Conservation (phyloP, 1,139 yeast genomes). For the Tardiomyces blankii region DNA sequence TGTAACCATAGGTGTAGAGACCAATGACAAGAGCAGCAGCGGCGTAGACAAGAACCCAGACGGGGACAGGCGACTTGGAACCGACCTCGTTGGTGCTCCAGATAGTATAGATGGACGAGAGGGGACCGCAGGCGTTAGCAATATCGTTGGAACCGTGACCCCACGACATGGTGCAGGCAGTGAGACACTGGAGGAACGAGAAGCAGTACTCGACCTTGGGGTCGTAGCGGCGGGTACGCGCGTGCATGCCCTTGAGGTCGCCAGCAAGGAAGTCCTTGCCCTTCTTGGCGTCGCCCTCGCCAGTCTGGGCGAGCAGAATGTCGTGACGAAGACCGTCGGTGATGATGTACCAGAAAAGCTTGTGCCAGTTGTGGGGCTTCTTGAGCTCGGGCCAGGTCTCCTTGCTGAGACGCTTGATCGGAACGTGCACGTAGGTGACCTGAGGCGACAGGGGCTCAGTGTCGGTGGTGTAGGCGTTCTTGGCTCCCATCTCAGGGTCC, state of each 20-base stretch:
- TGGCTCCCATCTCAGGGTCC: not conserved
- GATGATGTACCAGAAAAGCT: constrained; percentile 36
- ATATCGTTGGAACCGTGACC: constrained; percentile 80
- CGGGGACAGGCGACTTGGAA: constrained; percentile 48
- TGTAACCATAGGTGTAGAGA: constrained; percentile 63
- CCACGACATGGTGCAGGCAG: constrained; percentile 73
- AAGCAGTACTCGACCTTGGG: constrained; percentile 61
- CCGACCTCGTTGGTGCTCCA: constrained; percentile 45
- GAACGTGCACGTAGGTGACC: not conserved
- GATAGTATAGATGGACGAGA: constrained; percentile 51
- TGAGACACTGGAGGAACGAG: constrained; percentile 59
- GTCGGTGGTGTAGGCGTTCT: not conserved
- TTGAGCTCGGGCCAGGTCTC: constrained; percentile 2
- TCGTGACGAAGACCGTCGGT: constrained; percentile 59
- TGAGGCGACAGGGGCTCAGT: not conserved
- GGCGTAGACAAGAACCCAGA: constrained; percentile 62
- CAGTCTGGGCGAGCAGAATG: constrained; percentile 42
- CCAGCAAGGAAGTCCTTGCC: constrained; percentile 14
- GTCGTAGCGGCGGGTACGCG: constrained; percentile 54
- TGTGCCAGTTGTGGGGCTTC: constrained; percentile 44
- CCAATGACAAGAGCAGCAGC: constrained; percentile 62
- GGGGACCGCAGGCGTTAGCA: constrained; percentile 70
- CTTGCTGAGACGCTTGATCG: constrained; percentile 5
- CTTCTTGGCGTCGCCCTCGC: constrained; percentile 10
- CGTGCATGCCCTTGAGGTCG: constrained; percentile 41